These are phyloP conservation scores for Erodium texanum DNA, from an alignment of 441 rosid species.

Conservation along the genomic window DNA sequence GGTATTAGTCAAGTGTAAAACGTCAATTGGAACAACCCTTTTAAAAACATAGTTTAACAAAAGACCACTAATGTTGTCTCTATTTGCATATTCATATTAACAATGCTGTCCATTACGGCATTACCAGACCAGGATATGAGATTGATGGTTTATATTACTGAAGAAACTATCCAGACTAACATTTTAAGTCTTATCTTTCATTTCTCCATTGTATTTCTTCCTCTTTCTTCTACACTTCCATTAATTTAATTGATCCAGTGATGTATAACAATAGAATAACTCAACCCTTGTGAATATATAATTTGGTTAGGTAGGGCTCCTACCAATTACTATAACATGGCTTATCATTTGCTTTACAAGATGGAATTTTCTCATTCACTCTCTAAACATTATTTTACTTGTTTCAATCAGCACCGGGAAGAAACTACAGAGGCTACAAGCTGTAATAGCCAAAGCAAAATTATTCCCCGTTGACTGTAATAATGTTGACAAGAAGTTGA, in stretches of 20 bases:
- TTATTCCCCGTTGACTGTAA: conserved; percentile 62
- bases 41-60: background rate
- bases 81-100: background rate
- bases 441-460: conserved; percentile 63
- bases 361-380: background rate
- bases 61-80: background rate
- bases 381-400: conserved; percentile 15
- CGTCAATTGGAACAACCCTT: background rate
- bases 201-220: background rate
- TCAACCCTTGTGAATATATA: background rate
- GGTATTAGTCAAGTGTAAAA: background rate
- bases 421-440: conserved; percentile 54
- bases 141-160: background rate
- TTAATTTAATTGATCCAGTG: background rate
- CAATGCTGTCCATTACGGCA: background rate
- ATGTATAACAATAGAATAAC: background rate
- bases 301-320: background rate
- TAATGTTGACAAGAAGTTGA: conserved; percentile 82
- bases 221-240: background rate
- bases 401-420: conserved; percentile 45
- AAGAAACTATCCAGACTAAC: background rate
- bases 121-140: background rate
- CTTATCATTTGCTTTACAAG: conserved; percentile 1
- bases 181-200: background rate
- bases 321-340: background rate